Evolutionary conservation across 148 eudicot species (phyloP).

Genomic region (Cornus kousa): DNA sequence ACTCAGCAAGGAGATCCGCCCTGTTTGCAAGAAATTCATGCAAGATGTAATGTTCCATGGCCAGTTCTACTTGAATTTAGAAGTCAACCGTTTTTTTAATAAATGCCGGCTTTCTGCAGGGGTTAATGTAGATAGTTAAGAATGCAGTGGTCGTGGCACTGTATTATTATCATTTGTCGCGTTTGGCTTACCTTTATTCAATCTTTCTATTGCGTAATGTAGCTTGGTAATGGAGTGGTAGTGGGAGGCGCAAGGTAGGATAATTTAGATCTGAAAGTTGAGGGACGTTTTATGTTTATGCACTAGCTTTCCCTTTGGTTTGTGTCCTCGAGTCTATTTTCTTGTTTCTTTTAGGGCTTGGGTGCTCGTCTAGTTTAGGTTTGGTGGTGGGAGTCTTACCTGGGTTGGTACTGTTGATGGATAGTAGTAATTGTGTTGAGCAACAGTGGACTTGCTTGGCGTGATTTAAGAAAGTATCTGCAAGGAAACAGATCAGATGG

Average conservation of each 20-base stretch:
- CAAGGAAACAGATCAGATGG: constrained; percentile 50
- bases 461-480: constrained; percentile 29
- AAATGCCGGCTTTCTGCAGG: constrained; percentile 42
- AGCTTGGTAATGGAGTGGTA: not conserved
- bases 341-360: constrained; percentile 7
- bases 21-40: constrained; percentile 98
- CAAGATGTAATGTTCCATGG: constrained; percentile 89
- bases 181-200: constrained; percentile 18
- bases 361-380: not conserved
- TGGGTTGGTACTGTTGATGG: constrained; percentile 8
- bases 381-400: constrained; percentile 2
- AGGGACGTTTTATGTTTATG: not conserved
- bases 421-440: constrained; percentile 11
- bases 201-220: constrained; percentile 6
- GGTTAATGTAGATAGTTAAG: constrained; percentile 27
- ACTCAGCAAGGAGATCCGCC: constrained; percentile 96
- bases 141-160: constrained; percentile 35
- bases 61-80: constrained; percentile 69
- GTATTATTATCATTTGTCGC: constrained; percentile 20
- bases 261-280: not conserved
- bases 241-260: not conserved
- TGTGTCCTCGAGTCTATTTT: not conserved
- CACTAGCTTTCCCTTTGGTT: not conserved
- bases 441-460: constrained; percentile 16
- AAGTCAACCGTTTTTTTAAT: constrained; percentile 44